Evolutionary conservation across 2,329 filamentous ascomycete genomes (phyloP).

Genomic region (Ploettnerulaceae sp.): DNA sequence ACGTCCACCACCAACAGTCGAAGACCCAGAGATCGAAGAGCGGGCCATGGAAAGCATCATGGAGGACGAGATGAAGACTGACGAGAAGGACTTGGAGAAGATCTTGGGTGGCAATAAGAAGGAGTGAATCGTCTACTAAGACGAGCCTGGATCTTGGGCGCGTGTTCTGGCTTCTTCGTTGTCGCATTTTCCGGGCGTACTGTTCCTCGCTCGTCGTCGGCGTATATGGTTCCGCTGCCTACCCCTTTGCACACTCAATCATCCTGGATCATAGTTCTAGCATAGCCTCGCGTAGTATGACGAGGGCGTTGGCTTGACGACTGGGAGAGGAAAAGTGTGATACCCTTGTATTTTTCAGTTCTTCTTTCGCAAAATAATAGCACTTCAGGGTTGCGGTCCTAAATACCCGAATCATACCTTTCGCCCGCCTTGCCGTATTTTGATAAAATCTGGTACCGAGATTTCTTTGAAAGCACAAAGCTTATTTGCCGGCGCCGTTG

Average conservation of each 20-base stretch:
- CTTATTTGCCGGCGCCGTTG: constrained; percentile 2
- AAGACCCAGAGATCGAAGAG: constrained; percentile 31
- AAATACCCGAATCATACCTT: not conserved
- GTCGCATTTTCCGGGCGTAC: not conserved
- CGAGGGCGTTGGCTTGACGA: not conserved
- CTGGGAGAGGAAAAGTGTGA: not conserved
- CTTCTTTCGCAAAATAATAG: not conserved
- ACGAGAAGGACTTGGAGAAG: constrained; percentile 11
- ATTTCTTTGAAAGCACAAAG: not conserved
- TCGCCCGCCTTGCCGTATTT: no score
- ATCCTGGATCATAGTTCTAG: not conserved
- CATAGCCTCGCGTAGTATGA: not conserved
- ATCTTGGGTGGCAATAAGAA: not conserved
- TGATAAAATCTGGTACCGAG: not conserved
- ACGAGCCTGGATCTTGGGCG: not conserved
- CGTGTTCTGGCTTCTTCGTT: not conserved
- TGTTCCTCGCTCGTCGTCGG: not conserved
- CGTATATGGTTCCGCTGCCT: not conserved
- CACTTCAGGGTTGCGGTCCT: not conserved
- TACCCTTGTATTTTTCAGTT: no score
- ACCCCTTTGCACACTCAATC: not conserved
- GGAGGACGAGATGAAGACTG: constrained; percentile 17
- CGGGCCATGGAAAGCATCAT: constrained; percentile 15
- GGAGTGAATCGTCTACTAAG: not conserved
- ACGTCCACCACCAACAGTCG: constrained; percentile 30